These are phyloP conservation scores for Saccharomycopsis javanensis DNA, from an alignment of 805 yeast genomes.

Conservation along the genomic window DNA sequence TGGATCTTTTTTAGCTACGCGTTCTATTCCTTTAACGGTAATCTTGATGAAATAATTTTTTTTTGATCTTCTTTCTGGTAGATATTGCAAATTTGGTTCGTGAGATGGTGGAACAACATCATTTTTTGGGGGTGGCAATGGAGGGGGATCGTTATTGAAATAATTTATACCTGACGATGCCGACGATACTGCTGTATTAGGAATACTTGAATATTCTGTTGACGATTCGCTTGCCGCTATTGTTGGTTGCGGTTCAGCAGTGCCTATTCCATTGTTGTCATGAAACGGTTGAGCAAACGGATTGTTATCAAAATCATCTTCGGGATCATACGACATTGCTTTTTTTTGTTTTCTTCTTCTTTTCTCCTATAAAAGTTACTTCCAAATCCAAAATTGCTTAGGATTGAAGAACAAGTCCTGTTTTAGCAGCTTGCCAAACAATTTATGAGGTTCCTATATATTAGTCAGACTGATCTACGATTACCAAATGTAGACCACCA, in stretches of 20 bases:
- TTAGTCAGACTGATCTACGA: too few species aligned
- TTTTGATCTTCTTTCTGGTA: constrained; percentile 23
- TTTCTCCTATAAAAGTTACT: too few species aligned
- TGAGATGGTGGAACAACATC: too few species aligned
- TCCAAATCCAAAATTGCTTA: not conserved
- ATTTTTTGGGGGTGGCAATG: constrained; percentile 3
- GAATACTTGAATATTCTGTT: not conserved
- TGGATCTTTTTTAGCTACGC: constrained; percentile 59
- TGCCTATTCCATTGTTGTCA: constrained; percentile 20
- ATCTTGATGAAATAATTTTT: constrained; percentile 37
- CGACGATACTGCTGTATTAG: not conserved
- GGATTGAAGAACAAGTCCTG: too few species aligned
- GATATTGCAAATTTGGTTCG: constrained; percentile 13
- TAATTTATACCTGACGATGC: not conserved
- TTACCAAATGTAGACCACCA: too few species aligned
- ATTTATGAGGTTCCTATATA: too few species aligned
- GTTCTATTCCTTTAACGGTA: constrained; percentile 61
- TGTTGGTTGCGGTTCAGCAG: too few species aligned
- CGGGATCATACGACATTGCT: constrained; percentile 36
- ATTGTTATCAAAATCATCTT: constrained; percentile 45
- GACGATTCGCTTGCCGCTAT: not conserved
- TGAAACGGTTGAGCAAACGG: constrained; percentile 45
- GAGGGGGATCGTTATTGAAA: not conserved
- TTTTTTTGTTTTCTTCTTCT: too few species aligned
- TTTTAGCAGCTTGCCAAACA: too few species aligned